phyloP scores from a whole-genome alignment of 2,329 filamentous ascomycete species.

The Colletotrichum sp. region DNA sequence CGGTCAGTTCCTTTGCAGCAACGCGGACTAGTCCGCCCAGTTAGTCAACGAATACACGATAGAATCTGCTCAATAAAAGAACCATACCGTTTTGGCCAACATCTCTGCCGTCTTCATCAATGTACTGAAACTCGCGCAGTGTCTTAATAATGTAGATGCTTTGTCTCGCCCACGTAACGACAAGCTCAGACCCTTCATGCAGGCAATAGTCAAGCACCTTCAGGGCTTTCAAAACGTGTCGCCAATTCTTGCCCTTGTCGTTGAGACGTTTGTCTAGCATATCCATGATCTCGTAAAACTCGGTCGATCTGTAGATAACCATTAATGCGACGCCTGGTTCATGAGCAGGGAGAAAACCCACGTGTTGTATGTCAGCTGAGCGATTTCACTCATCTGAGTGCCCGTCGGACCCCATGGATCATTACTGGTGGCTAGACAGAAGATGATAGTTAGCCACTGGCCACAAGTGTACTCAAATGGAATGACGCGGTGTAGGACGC shows the following conservation, averaged over 20 bases:
- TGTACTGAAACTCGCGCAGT: slow-evolving; percentile 92
- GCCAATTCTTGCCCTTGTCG: slow-evolving; percentile 99
- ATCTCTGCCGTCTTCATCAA: slow-evolving; percentile 93
- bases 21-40: slow-evolving; percentile 74
- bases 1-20: slow-evolving; percentile 93
- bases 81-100: slow-evolving; percentile 91
- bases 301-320: slow-evolving; percentile 71
- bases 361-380: slow-evolving; percentile 97
- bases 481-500: slow-evolving; percentile 35
- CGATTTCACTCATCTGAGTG: slow-evolving; percentile 98
- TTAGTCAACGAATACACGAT: slow-evolving; percentile 29
- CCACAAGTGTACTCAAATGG: not conserved
- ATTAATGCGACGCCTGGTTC: not conserved
- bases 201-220: slow-evolving; percentile 98
- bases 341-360: slow-evolving; percentile 52
- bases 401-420: slow-evolving; percentile 98
- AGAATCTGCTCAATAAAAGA: not conserved
- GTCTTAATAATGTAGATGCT: slow-evolving; percentile 99
- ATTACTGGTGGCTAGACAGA: slow-evolving; percentile 87
- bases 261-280: slow-evolving; percentile 99
- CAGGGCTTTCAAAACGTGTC: slow-evolving; percentile 94
- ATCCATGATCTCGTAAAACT: slow-evolving; percentile 99
- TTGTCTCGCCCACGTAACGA: slow-evolving; percentile 97
- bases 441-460: not conserved
- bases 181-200: slow-evolving; percentile 94